Evolutionary conservation across 306 rosid species (phyloP).

Genomic region (Ammopiptanthus mongolicus): DNA sequence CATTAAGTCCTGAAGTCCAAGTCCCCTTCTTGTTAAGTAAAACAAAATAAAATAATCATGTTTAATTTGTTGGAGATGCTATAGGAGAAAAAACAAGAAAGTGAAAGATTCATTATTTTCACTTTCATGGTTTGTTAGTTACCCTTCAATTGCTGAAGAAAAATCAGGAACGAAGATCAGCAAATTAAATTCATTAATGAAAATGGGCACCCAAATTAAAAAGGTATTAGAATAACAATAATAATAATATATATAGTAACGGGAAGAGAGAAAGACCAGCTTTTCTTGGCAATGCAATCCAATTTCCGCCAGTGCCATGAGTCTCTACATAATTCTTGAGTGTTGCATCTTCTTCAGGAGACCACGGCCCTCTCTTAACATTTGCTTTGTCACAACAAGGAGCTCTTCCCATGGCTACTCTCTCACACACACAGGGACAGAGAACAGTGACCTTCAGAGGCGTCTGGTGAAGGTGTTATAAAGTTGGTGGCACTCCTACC

Average conservation of each 20-base stretch:
- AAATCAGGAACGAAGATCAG: neutral
- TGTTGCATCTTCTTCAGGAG: conserved; percentile 80
- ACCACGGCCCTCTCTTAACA: conserved; percentile 92
- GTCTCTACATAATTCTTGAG: conserved; percentile 56
- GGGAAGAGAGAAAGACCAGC: conserved; percentile 55
- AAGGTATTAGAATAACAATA: neutral
- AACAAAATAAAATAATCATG: neutral
- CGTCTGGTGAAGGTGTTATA: conserved; percentile 27
- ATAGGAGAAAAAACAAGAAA: neutral
- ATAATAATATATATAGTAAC: neutral
- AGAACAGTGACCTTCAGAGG: neutral
- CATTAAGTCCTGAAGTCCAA: neutral
- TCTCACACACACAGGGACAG: neutral
- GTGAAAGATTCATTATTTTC: neutral
- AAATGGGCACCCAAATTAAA: neutral
- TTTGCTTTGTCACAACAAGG: conserved; percentile 91
- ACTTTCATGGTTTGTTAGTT: neutral
- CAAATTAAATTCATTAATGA: neutral
- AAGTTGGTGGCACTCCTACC: conserved; percentile 24
- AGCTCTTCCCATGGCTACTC: conserved; percentile 73
- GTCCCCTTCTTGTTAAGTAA: neutral
- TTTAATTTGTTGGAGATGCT: neutral
- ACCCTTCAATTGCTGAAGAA: neutral
- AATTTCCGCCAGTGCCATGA: conserved; percentile 74
- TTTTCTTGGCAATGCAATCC: conserved; percentile 83